Conservation (phyloP, 139 green algal species). For the Nannochloris sp. region DNA sequence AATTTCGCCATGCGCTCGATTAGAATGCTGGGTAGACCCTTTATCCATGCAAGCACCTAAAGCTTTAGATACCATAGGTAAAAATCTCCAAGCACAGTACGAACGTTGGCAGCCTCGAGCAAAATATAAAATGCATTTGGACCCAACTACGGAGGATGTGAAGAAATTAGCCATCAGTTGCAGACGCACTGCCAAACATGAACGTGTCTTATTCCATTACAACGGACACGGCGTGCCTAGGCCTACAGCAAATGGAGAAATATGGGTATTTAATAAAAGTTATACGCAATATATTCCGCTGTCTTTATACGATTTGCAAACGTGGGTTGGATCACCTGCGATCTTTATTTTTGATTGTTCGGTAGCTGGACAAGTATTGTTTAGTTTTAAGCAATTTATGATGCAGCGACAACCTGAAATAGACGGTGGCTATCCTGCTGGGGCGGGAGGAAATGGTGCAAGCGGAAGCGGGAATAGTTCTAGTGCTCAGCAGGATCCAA, state of each 20-base stretch:
- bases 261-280: constrained; percentile 94
- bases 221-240: constrained; percentile 97
- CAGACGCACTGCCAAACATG: constrained; percentile 79
- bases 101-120: constrained; percentile 96
- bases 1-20: constrained; percentile 89
- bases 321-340: constrained; percentile 82
- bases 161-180: constrained; percentile 88
- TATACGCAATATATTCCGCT: constrained; percentile 99
- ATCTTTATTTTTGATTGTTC: constrained; percentile 99
- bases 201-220: constrained; percentile 99
- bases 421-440: neutral
- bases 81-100: constrained; percentile 98
- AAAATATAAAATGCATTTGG: constrained; percentile 94
- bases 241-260: constrained; percentile 93
- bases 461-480: neutral
- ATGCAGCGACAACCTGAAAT: constrained; percentile 20
- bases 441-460: too few species aligned
- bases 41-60: constrained; percentile 87
- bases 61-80: constrained; percentile 94
- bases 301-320: constrained; percentile 92
- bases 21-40: constrained; percentile 95
- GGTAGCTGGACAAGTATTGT: constrained; percentile 83
- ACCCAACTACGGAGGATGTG: constrained; percentile 96
- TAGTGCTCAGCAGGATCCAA: constrained; percentile 16
- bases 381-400: constrained; percentile 61